A percentile compares a stretch with the other conserved stretches of the same genome.
phyloP scores from a whole-genome alignment of 139 green algal genomes.

The Trebouxia sp. region DNA sequence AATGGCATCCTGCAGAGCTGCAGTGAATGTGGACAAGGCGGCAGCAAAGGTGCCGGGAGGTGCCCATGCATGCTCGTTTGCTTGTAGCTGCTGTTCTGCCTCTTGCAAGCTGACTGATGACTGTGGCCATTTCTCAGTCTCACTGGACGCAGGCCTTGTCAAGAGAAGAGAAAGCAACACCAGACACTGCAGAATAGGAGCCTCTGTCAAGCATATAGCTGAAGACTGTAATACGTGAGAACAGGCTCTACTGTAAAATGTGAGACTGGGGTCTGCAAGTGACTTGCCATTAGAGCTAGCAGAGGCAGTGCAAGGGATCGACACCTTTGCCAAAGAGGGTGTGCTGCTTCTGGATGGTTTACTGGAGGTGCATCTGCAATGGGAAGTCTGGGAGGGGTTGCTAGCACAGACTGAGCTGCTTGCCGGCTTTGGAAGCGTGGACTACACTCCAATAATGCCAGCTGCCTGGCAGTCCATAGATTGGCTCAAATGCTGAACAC shows the following conservation, averaged over 20 bases:
- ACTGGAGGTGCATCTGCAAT: not conserved
- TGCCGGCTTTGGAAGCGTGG: not conserved
- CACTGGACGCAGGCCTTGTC: not conserved
- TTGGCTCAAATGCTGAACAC: too few species aligned
- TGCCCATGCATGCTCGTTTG: not conserved
- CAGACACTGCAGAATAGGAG: not conserved
- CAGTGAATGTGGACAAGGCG: not conserved
- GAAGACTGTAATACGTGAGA: too few species aligned
- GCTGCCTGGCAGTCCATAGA: not conserved
- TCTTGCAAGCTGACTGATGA: not conserved
- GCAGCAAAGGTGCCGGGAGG: conserved; percentile 9
- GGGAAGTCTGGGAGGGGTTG: too few species aligned
- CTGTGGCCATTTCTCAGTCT: not conserved
- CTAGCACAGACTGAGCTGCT: not conserved
- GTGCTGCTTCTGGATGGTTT: not conserved
- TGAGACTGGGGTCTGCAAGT: too few species aligned
- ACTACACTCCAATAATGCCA: not conserved
- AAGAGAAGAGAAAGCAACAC: not conserved
- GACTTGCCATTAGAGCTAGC: not conserved
- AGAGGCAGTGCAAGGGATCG: not conserved
- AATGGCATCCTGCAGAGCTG: not conserved
- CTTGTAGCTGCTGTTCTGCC: not conserved
- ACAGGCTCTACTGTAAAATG: too few species aligned
- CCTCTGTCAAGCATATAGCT: not conserved
- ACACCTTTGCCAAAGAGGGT: not conserved